phyloP scores from a whole-genome alignment of 331 rosid species.

The Malus hybrid region DNA sequence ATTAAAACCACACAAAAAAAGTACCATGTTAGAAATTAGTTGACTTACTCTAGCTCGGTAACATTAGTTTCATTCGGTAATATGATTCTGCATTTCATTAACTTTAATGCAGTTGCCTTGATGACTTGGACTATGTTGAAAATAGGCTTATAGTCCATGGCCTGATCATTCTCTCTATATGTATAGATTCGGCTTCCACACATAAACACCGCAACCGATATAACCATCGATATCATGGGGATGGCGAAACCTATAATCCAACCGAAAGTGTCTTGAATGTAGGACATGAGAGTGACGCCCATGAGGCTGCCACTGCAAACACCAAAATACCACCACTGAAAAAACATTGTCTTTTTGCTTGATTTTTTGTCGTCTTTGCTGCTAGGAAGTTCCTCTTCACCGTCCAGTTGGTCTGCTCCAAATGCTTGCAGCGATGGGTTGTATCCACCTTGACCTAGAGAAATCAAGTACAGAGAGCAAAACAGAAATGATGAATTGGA shows the following conservation, averaged over 20 bases:
- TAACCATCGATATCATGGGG: constrained; percentile 64
- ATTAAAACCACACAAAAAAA: background rate
- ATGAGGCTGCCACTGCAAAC: constrained; percentile 73
- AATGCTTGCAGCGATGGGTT: constrained; percentile 93
- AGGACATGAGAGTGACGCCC: constrained; percentile 82
- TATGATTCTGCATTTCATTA: constrained; percentile 35
- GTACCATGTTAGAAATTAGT: background rate
- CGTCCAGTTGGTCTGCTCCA: constrained; percentile 82
- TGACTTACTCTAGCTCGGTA: constrained; percentile 74
- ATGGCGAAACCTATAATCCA: constrained; percentile 89
- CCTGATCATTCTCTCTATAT: constrained; percentile 28
- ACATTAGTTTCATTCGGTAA: constrained; percentile 40
- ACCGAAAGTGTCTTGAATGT: constrained; percentile 87
- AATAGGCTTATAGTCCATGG: constrained; percentile 25
- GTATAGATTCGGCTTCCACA: constrained; percentile 59
- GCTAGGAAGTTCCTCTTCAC: constrained; percentile 53
- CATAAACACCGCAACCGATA: constrained; percentile 47
- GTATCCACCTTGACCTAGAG: constrained; percentile 85
- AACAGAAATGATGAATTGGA: constrained; percentile 51
- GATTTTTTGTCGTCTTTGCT: constrained; percentile 35
- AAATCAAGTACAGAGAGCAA: constrained; percentile 65
- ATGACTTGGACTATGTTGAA: constrained; percentile 29
- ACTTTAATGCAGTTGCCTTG: constrained; percentile 47
- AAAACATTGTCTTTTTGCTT: constrained; percentile 49
- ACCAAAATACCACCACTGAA: constrained; percentile 88